Evolutionary conservation across 805 yeast species (phyloP).

Genomic region (Kodamaea lidongshanica): DNA sequence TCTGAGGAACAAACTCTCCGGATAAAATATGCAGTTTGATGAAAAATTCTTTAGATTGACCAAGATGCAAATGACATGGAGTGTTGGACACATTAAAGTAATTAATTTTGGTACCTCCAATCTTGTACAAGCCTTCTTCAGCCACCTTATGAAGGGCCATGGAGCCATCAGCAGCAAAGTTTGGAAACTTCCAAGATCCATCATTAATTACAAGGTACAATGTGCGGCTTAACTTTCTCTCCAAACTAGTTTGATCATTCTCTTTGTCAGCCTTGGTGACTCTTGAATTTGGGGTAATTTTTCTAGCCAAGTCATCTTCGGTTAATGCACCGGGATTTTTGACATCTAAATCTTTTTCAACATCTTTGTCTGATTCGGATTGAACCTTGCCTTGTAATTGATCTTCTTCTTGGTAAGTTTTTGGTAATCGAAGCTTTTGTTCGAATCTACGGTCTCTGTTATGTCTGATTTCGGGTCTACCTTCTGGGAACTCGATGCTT

Average conservation of each 20-base stretch:
- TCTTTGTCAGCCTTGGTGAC: slow-evolving; percentile 67
- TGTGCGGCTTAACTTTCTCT: slow-evolving; percentile 72
- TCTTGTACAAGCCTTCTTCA: slow-evolving; percentile 58
- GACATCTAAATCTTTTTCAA: too few relatives aligned
- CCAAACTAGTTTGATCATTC: slow-evolving; percentile 62
- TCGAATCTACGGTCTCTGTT: slow-evolving; percentile 83
- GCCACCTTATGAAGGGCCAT: slow-evolving; percentile 66
- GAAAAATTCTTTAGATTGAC: slow-evolving; percentile 50
- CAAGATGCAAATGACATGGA: slow-evolving; percentile 60
- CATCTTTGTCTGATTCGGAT: slow-evolving; percentile 13
- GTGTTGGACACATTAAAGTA: slow-evolving; percentile 88
- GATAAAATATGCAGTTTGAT: slow-evolving; percentile 85
- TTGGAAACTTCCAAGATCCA: slow-evolving; percentile 74
- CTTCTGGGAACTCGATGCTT: slow-evolving; percentile 73
- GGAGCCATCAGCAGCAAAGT: slow-evolving; percentile 40
- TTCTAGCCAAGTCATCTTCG: slow-evolving; percentile 54
- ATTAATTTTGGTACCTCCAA: slow-evolving; percentile 74
- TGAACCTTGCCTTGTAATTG: slow-evolving; percentile 18
- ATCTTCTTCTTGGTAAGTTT: slow-evolving; percentile 40
- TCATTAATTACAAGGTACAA: slow-evolving; percentile 60
- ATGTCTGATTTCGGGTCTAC: slow-evolving; percentile 79
- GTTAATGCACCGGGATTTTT: slow-evolving; percentile 15
- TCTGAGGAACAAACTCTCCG: slow-evolving; percentile 56
- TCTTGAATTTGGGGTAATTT: slow-evolving; percentile 66
- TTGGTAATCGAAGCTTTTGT: slow-evolving; percentile 74